Base-by-base conservation (phyloP, 257 asterid genomes). In the Gynochthodes officinalis region DNA sequence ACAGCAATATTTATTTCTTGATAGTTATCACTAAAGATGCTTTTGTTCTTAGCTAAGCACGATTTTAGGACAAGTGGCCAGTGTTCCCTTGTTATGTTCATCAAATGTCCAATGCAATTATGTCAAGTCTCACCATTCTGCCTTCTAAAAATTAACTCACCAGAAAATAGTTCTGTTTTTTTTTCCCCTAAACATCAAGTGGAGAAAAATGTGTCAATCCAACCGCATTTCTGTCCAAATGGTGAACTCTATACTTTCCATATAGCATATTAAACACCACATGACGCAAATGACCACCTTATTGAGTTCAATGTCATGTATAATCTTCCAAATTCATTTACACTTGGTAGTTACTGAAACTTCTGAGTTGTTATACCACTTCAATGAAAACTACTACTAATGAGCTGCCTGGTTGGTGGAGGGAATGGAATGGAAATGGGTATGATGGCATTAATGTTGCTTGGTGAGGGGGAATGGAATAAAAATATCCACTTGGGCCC, bases 21-120 rank as follows among this genome's bases (percentile, higher is more conserved):
- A 15, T 30, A 46, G 25, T 70, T 40, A 33, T 70, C 23, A 70
- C 28, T 13, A 39, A 5, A 54, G 2, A 39, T 54, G 23, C 32
- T 67, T 67, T 70, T 70, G 37, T 37, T 50, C 58, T 28, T 46
- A 42, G 48, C n/a, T n/a, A n/a, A 49, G 54, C 54, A 1, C 23
- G 33, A 55, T 55, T 55, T 25, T 25, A 23, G 35, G n/a, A 55
- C 54, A 50, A 3, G 27, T 18, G 21, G 8, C 57, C 57, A 6
- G 25, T 21, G 1, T 18, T 50, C 21, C 25, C 13, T 60, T 60
- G 28, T 35, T 35, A 21, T 6, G 10, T 7, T 37, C 11, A 2
- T 13, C 43, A 28, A 35, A 35, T 61, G 28, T 5, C n/a, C 15
- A 61, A 16, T 7, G 33, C 28, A 27, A 23, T 39, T 21, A n/a